Evolutionary conservation across 2,329 filamentous ascomycete species (phyloP), one percentile per base, ranked within the genome.

Genomic region (Colletotrichum limetticola): DNA sequence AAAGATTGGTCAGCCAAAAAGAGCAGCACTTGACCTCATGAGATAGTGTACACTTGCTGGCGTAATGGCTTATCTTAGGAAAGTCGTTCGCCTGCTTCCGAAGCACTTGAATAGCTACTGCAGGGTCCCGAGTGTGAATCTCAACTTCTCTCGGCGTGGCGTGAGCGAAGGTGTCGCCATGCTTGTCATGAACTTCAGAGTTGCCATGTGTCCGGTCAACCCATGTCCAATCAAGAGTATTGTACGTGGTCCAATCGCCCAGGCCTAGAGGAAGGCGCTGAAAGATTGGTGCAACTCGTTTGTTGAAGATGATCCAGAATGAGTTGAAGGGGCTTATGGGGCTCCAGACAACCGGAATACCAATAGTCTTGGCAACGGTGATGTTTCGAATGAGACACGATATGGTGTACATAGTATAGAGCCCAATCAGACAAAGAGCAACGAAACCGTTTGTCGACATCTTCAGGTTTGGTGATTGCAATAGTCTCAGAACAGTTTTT

Each of bases 271-370:
- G 57, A 35, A 59, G 57, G 11, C 28, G 30, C 19, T 59, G 57
- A 3, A 59, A 11, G 12, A 59, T 14, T 4, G 53, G 63, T 30
- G 35, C n/a, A 16, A 32, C 14, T 26, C 53, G 52, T 28, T 66
- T 66, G 26, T 46, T 58, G 53, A 66, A n/a, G 19, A 66, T 58
- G 7, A 66, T 66, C 63, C 63, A 66, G 14, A 58, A 46, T 3
- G 63, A 26, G 35, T 35, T 66, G 12, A 58, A 66, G 12, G 63
- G 63, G 35, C 63, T 66, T 8, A 66, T 24, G 35, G 53, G 63
- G 24, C 53, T 66, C 30, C 53, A 66, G 14, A 66, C 63, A 5
- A 66, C 53, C 8, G 63, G 53, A 9, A 66, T 46, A n/a, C 63
- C 63, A 66, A 66, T 57, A 8, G 22, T 37, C 30, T 35, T 53